Conservation (phyloP, 306 rosid species). For the Rosa lucieae region DNA sequence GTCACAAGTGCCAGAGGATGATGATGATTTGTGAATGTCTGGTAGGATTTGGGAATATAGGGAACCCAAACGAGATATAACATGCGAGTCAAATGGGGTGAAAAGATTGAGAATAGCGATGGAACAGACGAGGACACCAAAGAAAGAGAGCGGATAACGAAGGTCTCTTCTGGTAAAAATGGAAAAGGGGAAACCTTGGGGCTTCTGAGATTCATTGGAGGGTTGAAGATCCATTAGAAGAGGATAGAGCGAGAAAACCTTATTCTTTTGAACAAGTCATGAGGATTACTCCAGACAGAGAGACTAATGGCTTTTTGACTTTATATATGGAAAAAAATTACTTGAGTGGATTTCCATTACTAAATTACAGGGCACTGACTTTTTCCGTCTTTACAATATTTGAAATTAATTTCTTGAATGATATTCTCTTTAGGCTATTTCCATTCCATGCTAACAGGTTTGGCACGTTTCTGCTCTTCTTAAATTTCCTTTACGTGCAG, state of each 20-base stretch:
- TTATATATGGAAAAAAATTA: background rate
- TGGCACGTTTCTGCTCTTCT: background rate
- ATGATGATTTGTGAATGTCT: background rate
- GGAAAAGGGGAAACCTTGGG: slow-evolving; percentile 3
- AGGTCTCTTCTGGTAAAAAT: slow-evolving; percentile 44
- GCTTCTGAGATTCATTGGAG: slow-evolving; percentile 25
- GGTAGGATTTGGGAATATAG: slow-evolving; percentile 24
- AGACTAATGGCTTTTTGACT: background rate
- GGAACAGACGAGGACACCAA: slow-evolving; percentile 38
- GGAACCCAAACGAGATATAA: slow-evolving; percentile 39
- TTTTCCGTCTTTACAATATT: background rate
- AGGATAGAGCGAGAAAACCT: slow-evolving; percentile 18
- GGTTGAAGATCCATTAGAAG: slow-evolving; percentile 54
- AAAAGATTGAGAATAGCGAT: slow-evolving; percentile 31
- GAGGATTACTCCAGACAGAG: background rate
- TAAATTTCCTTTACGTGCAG: slow-evolving; percentile 4
- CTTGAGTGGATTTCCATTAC: background rate
- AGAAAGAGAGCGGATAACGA: slow-evolving; percentile 38
- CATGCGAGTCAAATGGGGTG: slow-evolving; percentile 36
- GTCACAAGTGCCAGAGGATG: slow-evolving; percentile 38
- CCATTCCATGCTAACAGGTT: background rate
- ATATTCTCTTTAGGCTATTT: background rate
- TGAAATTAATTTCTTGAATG: background rate
- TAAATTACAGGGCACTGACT: background rate
- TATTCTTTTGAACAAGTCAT: slow-evolving; percentile 19